phyloP scores from a whole-genome alignment of 768 basidiomycete species.

The Multifurca ochricompacta region DNA sequence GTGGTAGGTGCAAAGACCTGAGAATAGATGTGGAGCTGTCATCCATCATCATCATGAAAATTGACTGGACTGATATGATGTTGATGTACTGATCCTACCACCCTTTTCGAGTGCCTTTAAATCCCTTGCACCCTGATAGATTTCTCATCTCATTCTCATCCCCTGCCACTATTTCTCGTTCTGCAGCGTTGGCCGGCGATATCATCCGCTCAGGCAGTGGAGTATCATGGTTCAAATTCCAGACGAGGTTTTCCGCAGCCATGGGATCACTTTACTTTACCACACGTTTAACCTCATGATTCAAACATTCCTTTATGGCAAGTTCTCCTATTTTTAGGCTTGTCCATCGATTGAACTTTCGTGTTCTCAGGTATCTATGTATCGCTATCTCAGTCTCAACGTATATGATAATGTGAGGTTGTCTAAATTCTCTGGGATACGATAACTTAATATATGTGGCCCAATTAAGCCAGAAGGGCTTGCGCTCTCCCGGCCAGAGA shows the following conservation, averaged over 20 bases:
- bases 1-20: too few relatives aligned
- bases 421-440: not conserved
- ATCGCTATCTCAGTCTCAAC: not conserved
- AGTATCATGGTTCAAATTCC: not conserved
- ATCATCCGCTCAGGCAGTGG: not conserved
- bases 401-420: not conserved
- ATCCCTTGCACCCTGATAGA: too few relatives aligned
- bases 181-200: not conserved
- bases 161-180: not conserved
- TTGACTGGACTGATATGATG: too few relatives aligned
- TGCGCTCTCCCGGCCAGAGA: not conserved
- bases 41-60: too few relatives aligned
- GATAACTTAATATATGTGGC: too few relatives aligned
- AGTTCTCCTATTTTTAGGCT: not conserved
- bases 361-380: not conserved
- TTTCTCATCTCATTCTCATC: too few relatives aligned
- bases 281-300: not conserved
- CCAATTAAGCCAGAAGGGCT: not conserved
- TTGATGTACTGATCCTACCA: too few relatives aligned
- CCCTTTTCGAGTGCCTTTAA: too few relatives aligned
- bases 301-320: not conserved
- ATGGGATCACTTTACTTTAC: not conserved
- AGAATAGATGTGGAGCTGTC: too few relatives aligned
- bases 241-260: not conserved
- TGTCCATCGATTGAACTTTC: not conserved